Percentiles rank a stretch among this genome's conserved stretches.
phyloP scores from a whole-genome alignment of 202 grass and related monocot genomes.

The Brachypodium distachyon region DNA sequence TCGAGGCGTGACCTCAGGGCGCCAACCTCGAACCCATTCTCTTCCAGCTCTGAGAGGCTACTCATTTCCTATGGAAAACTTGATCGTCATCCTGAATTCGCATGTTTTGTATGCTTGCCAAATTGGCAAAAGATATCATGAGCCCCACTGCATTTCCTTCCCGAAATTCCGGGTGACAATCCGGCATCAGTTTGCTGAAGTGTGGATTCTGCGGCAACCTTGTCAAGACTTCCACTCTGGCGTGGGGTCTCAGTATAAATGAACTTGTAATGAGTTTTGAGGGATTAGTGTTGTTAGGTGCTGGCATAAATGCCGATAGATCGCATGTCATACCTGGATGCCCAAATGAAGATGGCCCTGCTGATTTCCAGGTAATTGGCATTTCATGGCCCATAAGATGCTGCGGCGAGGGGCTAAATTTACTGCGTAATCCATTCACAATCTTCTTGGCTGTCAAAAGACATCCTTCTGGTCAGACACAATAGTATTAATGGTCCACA shows the following conservation, averaged over 20 bases:
- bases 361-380: background rate
- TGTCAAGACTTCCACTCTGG: constrained; percentile 36
- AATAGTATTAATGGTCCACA: background rate
- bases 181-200: constrained; percentile 27
- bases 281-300: background rate
- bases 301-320: constrained; percentile 1
- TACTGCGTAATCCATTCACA: background rate
- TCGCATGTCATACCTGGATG: background rate
- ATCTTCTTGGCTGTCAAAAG: background rate
- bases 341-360: background rate
- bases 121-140: constrained; percentile 36
- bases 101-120: constrained; percentile 41
- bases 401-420: background rate
- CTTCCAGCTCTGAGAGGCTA: constrained; percentile 29
- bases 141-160: constrained; percentile 54
- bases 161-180: constrained; percentile 32
- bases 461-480: background rate
- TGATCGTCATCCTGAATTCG: constrained; percentile 13
- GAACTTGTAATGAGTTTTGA: constrained; percentile 32
- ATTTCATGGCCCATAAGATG: background rate
- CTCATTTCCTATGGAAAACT: constrained; percentile 29
- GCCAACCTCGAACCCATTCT: constrained; percentile 39
- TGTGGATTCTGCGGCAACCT: constrained; percentile 50
- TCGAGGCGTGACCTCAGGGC: constrained; percentile 18
- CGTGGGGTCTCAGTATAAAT: constrained; percentile 22